Percentiles rank a stretch among this genome's conserved stretches.
phyloP scores from a whole-genome alignment of 129 eudicot species.

The Lonicera japonica region DNA sequence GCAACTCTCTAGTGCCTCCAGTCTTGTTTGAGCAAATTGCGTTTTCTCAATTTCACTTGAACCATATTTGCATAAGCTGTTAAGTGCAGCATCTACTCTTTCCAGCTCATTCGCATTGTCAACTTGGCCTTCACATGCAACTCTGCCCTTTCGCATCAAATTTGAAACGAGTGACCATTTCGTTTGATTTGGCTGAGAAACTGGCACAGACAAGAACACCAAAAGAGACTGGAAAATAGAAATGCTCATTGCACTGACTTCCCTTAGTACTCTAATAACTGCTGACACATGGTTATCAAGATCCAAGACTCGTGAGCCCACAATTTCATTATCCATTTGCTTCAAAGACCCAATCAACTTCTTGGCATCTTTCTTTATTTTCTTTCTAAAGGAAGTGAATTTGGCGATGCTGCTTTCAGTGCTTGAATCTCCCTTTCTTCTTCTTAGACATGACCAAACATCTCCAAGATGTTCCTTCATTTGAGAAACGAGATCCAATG shows the following conservation, averaged over 20 bases:
- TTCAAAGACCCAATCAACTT: not conserved
- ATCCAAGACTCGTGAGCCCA: not conserved
- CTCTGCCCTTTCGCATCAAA: conserved; percentile 18
- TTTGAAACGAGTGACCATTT: conserved; percentile 37
- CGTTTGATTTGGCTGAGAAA: conserved; percentile 19
- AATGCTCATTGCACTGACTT: conserved; percentile 24
- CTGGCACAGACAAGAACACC: conserved; percentile 14
- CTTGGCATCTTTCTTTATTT: not conserved
- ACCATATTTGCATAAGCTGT: not conserved
- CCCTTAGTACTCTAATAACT: not conserved
- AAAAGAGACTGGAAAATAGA: conserved; percentile 26
- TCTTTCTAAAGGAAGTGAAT: not conserved
- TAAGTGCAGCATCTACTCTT: conserved; percentile 4
- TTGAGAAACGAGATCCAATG: not conserved
- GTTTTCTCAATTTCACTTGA: not conserved
- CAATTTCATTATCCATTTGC: not conserved
- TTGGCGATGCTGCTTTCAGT: not conserved
- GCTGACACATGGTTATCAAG: not conserved
- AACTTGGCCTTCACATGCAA: conserved; percentile 7
- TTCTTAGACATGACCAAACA: not conserved
- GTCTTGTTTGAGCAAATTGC: conserved; percentile 1
- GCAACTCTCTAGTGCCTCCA: conserved; percentile 24
- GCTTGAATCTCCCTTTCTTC: not conserved
- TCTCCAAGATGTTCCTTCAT: not conserved
- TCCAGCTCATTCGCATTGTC: conserved; percentile 17